Percentiles rank a stretch among this genome's conserved stretches.
Conservation (phyloP, 176 grass and related monocot genomes). For the Paspalum vaginatum region DNA sequence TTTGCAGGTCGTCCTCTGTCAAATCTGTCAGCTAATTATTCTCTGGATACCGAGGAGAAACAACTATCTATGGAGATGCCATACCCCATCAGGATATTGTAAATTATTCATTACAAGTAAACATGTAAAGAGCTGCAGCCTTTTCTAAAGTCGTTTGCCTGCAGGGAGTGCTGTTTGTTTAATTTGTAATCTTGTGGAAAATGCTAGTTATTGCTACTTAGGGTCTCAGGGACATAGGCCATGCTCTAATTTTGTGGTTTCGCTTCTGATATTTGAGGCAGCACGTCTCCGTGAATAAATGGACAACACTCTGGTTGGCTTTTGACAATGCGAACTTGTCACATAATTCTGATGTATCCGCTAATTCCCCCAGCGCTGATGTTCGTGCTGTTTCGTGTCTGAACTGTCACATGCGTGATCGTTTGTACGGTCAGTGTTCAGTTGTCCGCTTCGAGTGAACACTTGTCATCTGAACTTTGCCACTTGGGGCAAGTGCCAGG, state of each 20-base stretch:
- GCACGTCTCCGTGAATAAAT: conserved; percentile 41
- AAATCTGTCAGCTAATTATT: conserved; percentile 47
- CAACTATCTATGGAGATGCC: not conserved
- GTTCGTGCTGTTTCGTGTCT: not conserved
- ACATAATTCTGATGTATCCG: not conserved
- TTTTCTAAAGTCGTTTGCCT: conserved; percentile 41
- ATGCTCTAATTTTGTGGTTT: conserved; percentile 32
- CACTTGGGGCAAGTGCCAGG: too few relatives aligned
- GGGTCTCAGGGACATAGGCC: not conserved
- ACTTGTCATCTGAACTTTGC: too few relatives aligned
- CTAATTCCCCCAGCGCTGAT: not conserved
- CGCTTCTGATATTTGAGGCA: conserved; percentile 29
- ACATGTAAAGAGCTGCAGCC: conserved; percentile 48
- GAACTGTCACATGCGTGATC: not conserved
- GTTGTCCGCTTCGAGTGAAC: too few relatives aligned
- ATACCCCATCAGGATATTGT: conserved; percentile 25
- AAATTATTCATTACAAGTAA: conserved; percentile 33
- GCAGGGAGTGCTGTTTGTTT: conserved; percentile 45
- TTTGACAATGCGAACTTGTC: not conserved
- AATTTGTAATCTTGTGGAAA: conserved; percentile 11
- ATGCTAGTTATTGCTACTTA: conserved; percentile 20
- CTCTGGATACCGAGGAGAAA: not conserved
- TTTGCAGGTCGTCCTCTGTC: conserved; percentile 46
- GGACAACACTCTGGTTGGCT: conserved; percentile 4
- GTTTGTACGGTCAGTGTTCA: too few relatives aligned